A percentile compares a stretch with the other conserved stretches of the same genome.
phyloP scores from a whole-genome alignment of 805 yeast genomes.

The Myxozyma neotropica region DNA sequence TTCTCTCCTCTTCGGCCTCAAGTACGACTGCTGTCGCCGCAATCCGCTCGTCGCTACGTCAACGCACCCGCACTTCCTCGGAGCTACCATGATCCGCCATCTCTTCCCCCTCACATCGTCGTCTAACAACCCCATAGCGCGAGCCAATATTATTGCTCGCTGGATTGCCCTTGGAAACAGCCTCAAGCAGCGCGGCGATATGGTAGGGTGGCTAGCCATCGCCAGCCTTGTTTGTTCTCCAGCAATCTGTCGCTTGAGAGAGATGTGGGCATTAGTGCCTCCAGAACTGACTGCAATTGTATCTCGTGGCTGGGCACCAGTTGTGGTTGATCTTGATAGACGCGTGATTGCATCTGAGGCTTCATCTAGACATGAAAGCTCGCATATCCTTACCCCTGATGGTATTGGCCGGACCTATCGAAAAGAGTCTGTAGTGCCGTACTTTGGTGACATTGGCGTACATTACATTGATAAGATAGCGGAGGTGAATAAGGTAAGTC shows the following conservation, averaged over 20 bases:
- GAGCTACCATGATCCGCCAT: conserved; percentile 69
- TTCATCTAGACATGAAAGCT: conserved; percentile 56
- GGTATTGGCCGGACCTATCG: conserved; percentile 79
- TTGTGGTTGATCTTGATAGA: conserved; percentile 83
- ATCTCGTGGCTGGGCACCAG: conserved; percentile 88
- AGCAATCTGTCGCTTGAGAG: conserved; percentile 72
- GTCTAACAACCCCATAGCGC: conserved; percentile 47
- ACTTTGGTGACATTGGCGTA: conserved; percentile 82
- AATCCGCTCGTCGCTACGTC: conserved; percentile 82
- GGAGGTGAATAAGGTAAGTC: conserved; percentile 22
- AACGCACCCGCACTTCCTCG: conserved; percentile 73
- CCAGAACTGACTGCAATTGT: conserved; percentile 60
- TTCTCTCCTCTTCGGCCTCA: conserved; percentile 64
- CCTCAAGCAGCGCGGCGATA: conserved; percentile 80
- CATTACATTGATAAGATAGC: conserved; percentile 43
- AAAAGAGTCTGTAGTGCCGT: conserved; percentile 78
- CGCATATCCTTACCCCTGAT: conserved; percentile 81
- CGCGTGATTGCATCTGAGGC: conserved; percentile 63
- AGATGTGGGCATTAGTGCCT: conserved; percentile 75
- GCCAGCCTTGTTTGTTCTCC: conserved; percentile 80
- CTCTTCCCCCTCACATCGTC: conserved; percentile 47
- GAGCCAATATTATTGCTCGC: conserved; percentile 65
- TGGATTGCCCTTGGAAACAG: conserved; percentile 86
- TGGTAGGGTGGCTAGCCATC: conserved; percentile 92
- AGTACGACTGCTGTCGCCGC: conserved; percentile 48